A percentile compares a stretch with the other conserved stretches of the same genome.
These are phyloP conservation scores for Sextonia rubra DNA, from an alignment of 164 flowering plant genomes.

Conservation along the genomic window DNA sequence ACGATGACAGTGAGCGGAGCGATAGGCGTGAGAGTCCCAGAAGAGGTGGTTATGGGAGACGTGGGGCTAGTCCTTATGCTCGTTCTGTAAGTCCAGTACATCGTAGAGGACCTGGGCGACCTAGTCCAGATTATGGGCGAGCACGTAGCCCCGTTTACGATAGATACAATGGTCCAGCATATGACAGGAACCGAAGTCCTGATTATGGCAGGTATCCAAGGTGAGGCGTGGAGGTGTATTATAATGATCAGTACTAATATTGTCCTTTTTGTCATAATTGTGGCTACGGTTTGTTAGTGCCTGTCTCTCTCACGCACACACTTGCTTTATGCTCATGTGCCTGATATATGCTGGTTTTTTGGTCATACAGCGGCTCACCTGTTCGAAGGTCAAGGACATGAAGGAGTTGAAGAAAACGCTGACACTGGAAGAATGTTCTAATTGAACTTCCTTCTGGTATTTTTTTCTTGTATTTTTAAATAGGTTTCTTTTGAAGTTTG, in stretches of 20 bases:
- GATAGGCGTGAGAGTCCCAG: slow-evolving; percentile 61
- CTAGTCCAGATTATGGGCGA: slow-evolving; percentile 42
- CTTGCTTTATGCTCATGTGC: background rate
- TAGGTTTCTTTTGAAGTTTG: too few relatives aligned
- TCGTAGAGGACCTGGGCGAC: slow-evolving; percentile 20
- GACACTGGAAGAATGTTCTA: background rate
- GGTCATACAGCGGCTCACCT: slow-evolving; percentile 59
- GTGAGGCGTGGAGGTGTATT: slow-evolving; percentile 4
- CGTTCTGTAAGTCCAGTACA: slow-evolving; percentile 30
- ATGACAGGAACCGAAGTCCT: slow-evolving; percentile 22
- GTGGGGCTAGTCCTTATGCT: slow-evolving; percentile 26
- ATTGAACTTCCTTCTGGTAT: background rate
- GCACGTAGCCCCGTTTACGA: slow-evolving; percentile 33
- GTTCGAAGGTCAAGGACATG: slow-evolving; percentile 49
- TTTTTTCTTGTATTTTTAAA: background rate
- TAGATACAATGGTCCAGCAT: slow-evolving; percentile 20
- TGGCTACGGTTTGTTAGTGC: background rate
- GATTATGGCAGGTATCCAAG: slow-evolving; percentile 30
- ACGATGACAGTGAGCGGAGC: slow-evolving; percentile 77
- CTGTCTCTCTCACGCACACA: background rate
- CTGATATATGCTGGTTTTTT: background rate
- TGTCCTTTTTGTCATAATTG: background rate
- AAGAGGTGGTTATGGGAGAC: slow-evolving; percentile 25
- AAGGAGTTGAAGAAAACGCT: slow-evolving; percentile 8
- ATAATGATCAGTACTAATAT: background rate